Base-by-base conservation (phyloP, 2,329 filamentous ascomycete genomes). In the Ophiostoma sp. region DNA sequence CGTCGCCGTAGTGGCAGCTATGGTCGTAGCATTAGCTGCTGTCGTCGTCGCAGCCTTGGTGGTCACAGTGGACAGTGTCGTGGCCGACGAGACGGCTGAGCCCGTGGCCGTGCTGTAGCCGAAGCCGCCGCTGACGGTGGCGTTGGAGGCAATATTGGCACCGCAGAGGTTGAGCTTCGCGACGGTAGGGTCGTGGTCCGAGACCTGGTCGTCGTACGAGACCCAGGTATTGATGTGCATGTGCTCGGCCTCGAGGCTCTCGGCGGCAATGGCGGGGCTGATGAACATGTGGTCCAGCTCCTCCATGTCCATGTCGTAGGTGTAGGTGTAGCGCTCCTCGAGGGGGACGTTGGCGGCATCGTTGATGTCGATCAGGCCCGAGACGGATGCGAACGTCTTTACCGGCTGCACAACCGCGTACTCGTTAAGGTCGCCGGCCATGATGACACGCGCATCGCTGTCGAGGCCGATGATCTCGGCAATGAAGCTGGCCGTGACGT, bases 181-280 rank as follows among this genome's bases (percentile, higher is more conserved):
- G 16, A 92, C 83, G 63, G 83, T 87, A 0, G 89, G 89, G 74
- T 92, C 89, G 75, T 91, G 89, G 75, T 91, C 89, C 66, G 84
- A 88, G 36, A 85, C 82, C 75, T 85, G 80, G 67, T 84, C 84
- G 42, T 79, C 81, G 69, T 77, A 82, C 42, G 80, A 77, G 65
- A 85, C 82, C 89, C 89, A 92, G 3, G 87, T 87, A 76, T 90
- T 91, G 66, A 91, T 79, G 77, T 91, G 89, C 40, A 91, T 74
- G 76, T 92, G 88, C 80, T 91, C 86, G 72, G 86, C 85, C 73
- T 80, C 76, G 7, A 67, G 68, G 12, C 9, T 77, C 47, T 75
- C 75, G 4, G 76, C 74, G 41, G 75, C 78, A 69, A 89, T 74
- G 65, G 79, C 79, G 40, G 82, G 79, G 74, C 85, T 89, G 68